phyloP scores from a whole-genome alignment of 257 asterid genomes.

The Galeopsis tetrahit region DNA sequence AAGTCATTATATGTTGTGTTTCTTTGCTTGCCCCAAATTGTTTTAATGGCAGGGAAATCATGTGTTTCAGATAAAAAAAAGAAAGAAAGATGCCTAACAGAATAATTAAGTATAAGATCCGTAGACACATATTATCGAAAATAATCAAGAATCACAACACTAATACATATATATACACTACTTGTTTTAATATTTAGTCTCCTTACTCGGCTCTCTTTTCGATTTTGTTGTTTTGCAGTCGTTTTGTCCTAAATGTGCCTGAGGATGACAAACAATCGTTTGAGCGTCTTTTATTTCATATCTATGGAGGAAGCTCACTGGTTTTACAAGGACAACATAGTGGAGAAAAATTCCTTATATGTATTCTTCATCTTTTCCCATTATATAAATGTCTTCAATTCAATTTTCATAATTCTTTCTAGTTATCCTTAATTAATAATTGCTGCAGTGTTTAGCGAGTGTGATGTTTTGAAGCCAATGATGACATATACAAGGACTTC shows the following conservation, averaged over 20 bases:
- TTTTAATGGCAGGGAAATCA: too few species aligned
- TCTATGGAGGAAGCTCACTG: slow-evolving; percentile 99
- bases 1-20: too few species aligned
- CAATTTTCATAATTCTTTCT: not conserved
- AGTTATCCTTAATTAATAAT: slow-evolving; percentile 53
- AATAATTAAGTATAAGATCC: too few species aligned
- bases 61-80: too few species aligned
- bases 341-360: slow-evolving; percentile 81
- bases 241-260: slow-evolving; percentile 95
- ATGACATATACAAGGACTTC: slow-evolving; percentile 87
- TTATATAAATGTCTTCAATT: not conserved
- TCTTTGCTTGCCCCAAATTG: too few species aligned
- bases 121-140: too few species aligned
- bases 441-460: slow-evolving; percentile 73
- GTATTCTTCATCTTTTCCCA: slow-evolving; percentile 63
- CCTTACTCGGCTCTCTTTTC: not conserved
- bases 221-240: slow-evolving; percentile 57
- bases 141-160: too few species aligned
- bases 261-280: slow-evolving; percentile 97
- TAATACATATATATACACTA: too few species aligned
- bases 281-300: slow-evolving; percentile 94
- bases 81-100: too few species aligned
- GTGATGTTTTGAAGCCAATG: slow-evolving; percentile 87
- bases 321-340: slow-evolving; percentile 95
- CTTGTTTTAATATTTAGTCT: not conserved